Evolutionary conservation across 148 eudicot genomes (phyloP).

Genomic region (Pharnaceum exiguum): DNA sequence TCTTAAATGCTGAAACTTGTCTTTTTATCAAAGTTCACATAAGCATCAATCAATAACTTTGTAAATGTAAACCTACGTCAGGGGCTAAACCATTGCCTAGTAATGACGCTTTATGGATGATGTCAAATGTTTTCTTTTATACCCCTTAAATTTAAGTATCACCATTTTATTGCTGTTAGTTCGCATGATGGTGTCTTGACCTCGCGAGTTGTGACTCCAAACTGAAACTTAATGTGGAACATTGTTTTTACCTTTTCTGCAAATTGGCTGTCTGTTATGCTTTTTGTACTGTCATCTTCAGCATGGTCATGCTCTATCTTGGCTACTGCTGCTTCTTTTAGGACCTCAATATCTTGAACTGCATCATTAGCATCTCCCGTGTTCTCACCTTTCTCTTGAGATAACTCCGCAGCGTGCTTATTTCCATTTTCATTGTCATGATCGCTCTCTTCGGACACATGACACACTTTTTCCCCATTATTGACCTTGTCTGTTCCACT

Average conservation of each 20-base stretch:
- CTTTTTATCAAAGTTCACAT: neutral
- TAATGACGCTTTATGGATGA: too few relatives aligned
- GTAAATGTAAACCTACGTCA: too few relatives aligned
- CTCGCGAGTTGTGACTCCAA: too few relatives aligned
- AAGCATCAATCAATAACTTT: too few relatives aligned
- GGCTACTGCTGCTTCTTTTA: neutral
- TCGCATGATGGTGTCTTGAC: too few relatives aligned
- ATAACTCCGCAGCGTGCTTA: neutral
- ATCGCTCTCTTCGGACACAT: neutral
- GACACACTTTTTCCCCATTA: conserved; percentile 2
- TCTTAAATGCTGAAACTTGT: neutral
- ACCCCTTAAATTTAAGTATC: neutral
- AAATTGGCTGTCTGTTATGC: neutral
- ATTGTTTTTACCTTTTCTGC: neutral
- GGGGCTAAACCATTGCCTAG: too few relatives aligned
- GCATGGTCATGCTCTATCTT: neutral
- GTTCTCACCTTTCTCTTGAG: neutral
- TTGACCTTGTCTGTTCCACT: neutral
- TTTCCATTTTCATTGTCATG: conserved; percentile 1
- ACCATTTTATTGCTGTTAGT: too few relatives aligned
- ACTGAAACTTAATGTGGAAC: too few relatives aligned
- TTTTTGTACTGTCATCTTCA: neutral
- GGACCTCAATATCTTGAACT: neutral
- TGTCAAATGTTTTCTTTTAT: too few relatives aligned
- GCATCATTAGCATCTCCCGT: neutral